These are phyloP conservation scores for Nicotiana obtusifolia DNA, from an alignment of 257 asterid genomes.

Conservation along the genomic window DNA sequence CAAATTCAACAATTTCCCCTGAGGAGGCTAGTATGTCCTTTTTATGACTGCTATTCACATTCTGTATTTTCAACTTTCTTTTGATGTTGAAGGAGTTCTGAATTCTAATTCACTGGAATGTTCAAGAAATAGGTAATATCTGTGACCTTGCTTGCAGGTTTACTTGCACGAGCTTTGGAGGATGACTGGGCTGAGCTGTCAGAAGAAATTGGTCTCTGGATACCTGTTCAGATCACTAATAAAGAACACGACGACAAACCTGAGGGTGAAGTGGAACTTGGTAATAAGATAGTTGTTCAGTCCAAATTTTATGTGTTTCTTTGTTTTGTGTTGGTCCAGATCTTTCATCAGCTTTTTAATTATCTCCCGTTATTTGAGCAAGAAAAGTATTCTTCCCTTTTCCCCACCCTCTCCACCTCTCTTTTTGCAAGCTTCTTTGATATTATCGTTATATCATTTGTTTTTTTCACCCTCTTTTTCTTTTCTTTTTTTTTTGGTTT, in stretches of 20 bases:
- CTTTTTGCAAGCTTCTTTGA: background rate
- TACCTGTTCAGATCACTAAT: slow-evolving; percentile 55
- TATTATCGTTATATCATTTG: background rate
- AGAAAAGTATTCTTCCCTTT: background rate
- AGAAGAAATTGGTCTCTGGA: slow-evolving; percentile 81
- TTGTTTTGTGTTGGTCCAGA: background rate
- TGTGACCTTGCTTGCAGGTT: slow-evolving; percentile 33
- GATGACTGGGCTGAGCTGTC: slow-evolving; percentile 55
- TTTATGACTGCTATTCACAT: background rate
- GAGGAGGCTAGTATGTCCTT: slow-evolving; percentile 63
- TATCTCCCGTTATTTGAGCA: background rate
- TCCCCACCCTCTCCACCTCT: background rate
- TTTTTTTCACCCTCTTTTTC: background rate
- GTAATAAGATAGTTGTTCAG: slow-evolving; percentile 32
- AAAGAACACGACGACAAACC: slow-evolving; percentile 82
- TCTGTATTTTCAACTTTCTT: background rate
- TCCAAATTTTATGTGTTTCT: background rate
- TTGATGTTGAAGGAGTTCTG: background rate
- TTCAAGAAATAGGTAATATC: background rate
- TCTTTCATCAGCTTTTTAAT: background rate
- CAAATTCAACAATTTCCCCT: slow-evolving; percentile 53
- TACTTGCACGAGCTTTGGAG: slow-evolving; percentile 48
- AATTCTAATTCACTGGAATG: background rate
- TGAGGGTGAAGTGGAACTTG: slow-evolving; percentile 70
- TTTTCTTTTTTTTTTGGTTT: too few relatives aligned